Evolutionary conservation across 2,329 filamentous ascomycete species (phyloP), one percentile per base, ranked within the genome.

Genomic region (Alternaria metachromatica): DNA sequence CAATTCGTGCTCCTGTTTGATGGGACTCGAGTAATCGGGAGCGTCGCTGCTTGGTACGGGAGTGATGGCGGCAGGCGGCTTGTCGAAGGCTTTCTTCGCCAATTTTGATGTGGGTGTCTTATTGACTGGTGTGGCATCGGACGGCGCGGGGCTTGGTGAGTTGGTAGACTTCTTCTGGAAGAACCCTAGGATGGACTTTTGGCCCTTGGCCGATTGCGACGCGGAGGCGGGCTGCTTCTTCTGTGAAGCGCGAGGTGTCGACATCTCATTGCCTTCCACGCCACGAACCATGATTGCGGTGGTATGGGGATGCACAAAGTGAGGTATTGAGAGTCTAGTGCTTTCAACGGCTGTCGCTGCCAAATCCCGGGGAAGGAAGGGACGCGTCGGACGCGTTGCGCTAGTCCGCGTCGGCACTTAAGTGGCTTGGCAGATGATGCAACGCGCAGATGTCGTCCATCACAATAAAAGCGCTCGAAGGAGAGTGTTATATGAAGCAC

Each of bases 11-110:
- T 87, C 84, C 66, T 91, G 90, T 71, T 91, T 88, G 66, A 92
- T 89, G 0, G 90, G 91, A 78, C 89, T 91, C 1, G 86, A 84
- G 21, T 89, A 89, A 57, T 90, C 88, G 25, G 88, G 78, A 37
- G 86, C 87, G 80, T 96, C 93, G 80, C 93, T 96, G 79, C 92
- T 97, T 6, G 93, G 91, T 6, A 91, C 87, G 5, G 93, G 93
- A 0, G 93, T 94, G 62, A 90, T 82, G 41, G 83, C 82, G 60
- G 70, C 57, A 15, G 65, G 55, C 1, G 81, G 77, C 59, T 66
- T 69, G 44, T 69, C 57, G 60, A 82, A 78, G 8, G 76, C 74
- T 23, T 68, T 73, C 58, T 80, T 82, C 18, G 71, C 71, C 8
- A 76, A 48, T 21, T 55, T 65, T 3, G 76, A 69, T 8, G 70